Percentiles rank a stretch among this genome's conserved stretches.
phyloP scores from a whole-genome alignment of 2,329 filamentous ascomycete species.

The Colletotrichum horii region DNA sequence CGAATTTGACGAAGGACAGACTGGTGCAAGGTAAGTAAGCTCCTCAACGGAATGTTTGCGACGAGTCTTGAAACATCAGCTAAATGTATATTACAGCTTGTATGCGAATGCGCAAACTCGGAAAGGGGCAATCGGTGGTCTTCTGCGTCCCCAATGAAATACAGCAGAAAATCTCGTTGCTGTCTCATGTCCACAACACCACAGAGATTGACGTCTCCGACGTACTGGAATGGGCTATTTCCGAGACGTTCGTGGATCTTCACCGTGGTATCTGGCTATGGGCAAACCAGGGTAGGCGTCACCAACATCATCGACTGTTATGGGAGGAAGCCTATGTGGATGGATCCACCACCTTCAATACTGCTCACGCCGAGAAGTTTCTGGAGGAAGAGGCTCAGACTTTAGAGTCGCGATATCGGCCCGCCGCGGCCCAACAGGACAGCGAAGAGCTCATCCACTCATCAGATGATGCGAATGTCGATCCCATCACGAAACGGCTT shows the following conservation, averaged over 20 bases:
- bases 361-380: slow-evolving; percentile 43
- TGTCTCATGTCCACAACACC: not conserved
- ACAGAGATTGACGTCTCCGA: slow-evolving; percentile 51
- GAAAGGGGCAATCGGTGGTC: slow-evolving; percentile 67
- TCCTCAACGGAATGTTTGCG: not conserved
- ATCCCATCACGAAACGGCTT: slow-evolving; percentile 32
- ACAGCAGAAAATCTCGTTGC: slow-evolving; percentile 51
- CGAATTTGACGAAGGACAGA: slow-evolving; percentile 69
- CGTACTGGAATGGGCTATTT: slow-evolving; percentile 64
- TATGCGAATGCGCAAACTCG: slow-evolving; percentile 75
- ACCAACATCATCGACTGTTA: slow-evolving; percentile 43
- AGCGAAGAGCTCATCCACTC: not conserved
- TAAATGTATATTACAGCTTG: slow-evolving; percentile 52
- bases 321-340: slow-evolving; percentile 29
- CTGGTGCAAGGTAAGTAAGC: slow-evolving; percentile 69
- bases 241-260: slow-evolving; percentile 58
- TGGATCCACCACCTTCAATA: slow-evolving; percentile 19
- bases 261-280: slow-evolving; percentile 60
- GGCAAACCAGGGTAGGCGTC: slow-evolving; percentile 63
- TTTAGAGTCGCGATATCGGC: slow-evolving; percentile 57
- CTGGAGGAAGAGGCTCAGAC: slow-evolving; percentile 60
- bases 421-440: slow-evolving; percentile 23
- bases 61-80: not conserved
- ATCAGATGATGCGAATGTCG: not conserved
- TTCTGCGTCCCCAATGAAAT: slow-evolving; percentile 69